Evolutionary conservation across 1,284 basidiomycete species (phyloP), one percentile per base, ranked within the genome.

Genomic region (Boletellus sp.): DNA sequence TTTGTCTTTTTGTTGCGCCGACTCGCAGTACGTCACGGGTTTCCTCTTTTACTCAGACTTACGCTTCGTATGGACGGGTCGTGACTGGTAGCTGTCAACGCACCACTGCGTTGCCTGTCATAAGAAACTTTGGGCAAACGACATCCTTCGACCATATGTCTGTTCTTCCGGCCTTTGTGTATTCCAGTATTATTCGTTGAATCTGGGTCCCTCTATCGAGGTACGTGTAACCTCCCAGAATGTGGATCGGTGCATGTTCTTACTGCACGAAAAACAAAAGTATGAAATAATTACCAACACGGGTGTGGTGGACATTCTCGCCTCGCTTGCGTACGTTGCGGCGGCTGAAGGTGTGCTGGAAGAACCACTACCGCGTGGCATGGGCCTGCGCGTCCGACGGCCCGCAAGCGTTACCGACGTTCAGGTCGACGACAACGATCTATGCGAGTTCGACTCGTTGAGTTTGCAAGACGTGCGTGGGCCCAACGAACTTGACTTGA

Each of bases 91-190:
- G 83, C 72, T 85, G 13, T 85, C 82, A 55, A 77, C 80, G 1
- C 74, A 77, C 21, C 84, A 78, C 59, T 86, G 83, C 56, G 70
- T 83, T 13, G 79, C 85, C 8, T 86, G 83, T 61, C 82, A 85
- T 53, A 76, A 79, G 55, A 77, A 74, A 51, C 73, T 85, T 32
- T 58, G 71, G 11, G 71, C 69, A 42, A 79, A 75, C 52, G 81
- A 82, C 55, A 79, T 78, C 0, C 75, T 86, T 51, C 84, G 85
- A 61, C 83, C 83, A 6, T 85, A 85, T 58, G 82, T 85, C 15
- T 86, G 83, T 60, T 72, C 77, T 52, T 74, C 74, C 13, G 77
- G 75, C 52, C 70, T 86, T 3, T 86, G 83, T 62, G 70, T 77
- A 3, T 85, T 83, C 59, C 83, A 83, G 57, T 86, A 83, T 57